Evolutionary conservation across 208 protist genomes (phyloP), one percentile per base, ranked within the genome.

Genomic region (Phytomonas francai): DNA sequence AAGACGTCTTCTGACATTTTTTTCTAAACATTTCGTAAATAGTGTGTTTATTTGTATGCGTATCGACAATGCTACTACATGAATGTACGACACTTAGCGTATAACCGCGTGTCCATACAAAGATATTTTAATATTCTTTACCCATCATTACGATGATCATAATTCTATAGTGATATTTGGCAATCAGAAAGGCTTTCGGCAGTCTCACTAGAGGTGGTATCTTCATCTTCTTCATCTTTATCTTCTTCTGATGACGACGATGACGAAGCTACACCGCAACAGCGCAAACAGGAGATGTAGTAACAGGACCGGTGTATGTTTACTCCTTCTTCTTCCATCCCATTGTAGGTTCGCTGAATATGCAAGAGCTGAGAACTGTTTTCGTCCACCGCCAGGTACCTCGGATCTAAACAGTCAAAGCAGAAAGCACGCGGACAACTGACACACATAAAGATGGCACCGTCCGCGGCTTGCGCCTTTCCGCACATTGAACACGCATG

Each of bases 381-480:
- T 8, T 81, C 79, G 65, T 87, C 80, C 59, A 96, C 83, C 31
- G 79, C 84, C 39, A 94, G 74, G 68, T 93, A 93, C 11, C 81
- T 78, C 31, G 83, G 71, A 59, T 92, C 83, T 0, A 96, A 74
- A 68, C 90, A 96, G 73, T 93, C 90, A 70, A 93, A 92, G 79
- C 90, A 96, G 76, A 87, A 91, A 8, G 90, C 76, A 5, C 80
- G 69, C 8, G 88, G 83, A 71, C 90, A 96, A 61, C 73, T 71
- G 27, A 68, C 76, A 68, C 90, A 96, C 86, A 93, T 83, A 63
- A 96, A 96, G 56, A 93, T 79, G 39, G 88, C 87, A 3, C 88
- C 87, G 45, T 93, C 90, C 9, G 76, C 76, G 0, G 45, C 49
- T 57, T 88, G 76, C 60, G 68, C 51, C 72, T 91, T 92, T 28